These are phyloP conservation scores for Gracilariopsis chorda DNA, from an alignment of 23 red algal genomes.

Conservation along the genomic window DNA sequence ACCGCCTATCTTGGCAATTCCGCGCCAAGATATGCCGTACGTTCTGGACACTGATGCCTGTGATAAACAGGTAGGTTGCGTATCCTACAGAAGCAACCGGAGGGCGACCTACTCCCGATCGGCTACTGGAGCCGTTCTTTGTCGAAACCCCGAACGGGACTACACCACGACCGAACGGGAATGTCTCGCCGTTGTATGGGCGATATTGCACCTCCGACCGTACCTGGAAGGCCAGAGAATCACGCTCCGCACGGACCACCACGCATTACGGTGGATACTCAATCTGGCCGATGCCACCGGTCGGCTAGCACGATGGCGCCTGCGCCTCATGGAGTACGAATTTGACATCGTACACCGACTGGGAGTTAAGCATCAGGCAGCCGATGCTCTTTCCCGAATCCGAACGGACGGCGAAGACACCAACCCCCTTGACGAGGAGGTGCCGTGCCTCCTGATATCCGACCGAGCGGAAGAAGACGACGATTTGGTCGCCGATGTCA, in stretches of 20 bases:
- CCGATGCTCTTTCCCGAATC: constrained; percentile 19
- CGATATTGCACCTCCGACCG: constrained; percentile 9
- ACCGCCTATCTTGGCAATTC: background rate
- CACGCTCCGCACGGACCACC: constrained; percentile 5
- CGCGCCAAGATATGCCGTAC: background rate
- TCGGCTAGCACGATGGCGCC: background rate
- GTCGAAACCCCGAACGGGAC: background rate
- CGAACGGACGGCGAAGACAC: background rate
- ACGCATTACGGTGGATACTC: constrained; percentile 16
- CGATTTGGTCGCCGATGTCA: background rate
- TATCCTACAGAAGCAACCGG: constrained; percentile 29
- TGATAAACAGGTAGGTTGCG: background rate
- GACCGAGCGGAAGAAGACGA: background rate
- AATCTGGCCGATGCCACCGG: background rate
- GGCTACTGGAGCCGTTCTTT: constrained; percentile 38
- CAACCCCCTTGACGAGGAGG: background rate
- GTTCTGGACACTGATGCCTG: constrained; percentile 48
- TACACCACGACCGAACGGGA: constrained; percentile 38
- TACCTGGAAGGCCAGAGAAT: background rate
- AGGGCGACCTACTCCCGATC: constrained; percentile 3
- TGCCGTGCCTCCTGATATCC: background rate
- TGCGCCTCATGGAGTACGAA: constrained; percentile 14
- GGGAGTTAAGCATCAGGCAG: background rate
- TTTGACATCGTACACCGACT: constrained; percentile 21
- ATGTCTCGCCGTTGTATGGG: constrained; percentile 30